These are phyloP conservation scores for Metschnikowia anglica DNA, from an alignment of 805 yeast species.

Conservation along the genomic window DNA sequence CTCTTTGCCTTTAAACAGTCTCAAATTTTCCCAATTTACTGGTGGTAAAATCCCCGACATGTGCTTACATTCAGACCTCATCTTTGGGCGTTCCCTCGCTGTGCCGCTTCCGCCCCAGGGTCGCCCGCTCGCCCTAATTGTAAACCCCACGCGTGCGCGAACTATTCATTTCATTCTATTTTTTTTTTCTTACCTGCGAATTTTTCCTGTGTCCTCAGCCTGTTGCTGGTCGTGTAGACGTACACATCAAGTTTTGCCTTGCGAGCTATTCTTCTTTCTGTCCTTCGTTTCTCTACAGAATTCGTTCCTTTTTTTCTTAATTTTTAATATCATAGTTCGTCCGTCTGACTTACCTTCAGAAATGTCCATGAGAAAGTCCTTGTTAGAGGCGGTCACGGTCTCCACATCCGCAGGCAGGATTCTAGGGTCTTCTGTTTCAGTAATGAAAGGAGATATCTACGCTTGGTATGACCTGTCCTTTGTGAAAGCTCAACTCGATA, in stretches of 20 bases:
- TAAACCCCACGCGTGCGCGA: constrained; percentile 8
- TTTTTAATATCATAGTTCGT: not conserved
- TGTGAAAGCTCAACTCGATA: constrained; percentile 20
- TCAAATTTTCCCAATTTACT: too few species aligned
- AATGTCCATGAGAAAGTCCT: constrained; percentile 19
- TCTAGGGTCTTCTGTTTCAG: constrained; percentile 19
- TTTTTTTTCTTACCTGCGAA: constrained; percentile 4
- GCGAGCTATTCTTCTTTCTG: not conserved
- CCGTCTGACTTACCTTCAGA: not conserved
- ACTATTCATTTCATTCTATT: constrained; percentile 4
- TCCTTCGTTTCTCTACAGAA: not conserved
- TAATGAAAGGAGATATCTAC: constrained; percentile 23
- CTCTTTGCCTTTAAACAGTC: too few species aligned
- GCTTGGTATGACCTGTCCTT: constrained; percentile 24
- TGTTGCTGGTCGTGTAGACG: constrained; percentile 2
- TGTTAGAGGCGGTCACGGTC: constrained; percentile 27
- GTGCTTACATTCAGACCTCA: too few species aligned
- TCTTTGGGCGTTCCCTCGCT: too few species aligned
- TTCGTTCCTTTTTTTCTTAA: not conserved
- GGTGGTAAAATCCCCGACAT: too few species aligned
- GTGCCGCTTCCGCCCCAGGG: too few species aligned
- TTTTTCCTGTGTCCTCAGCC: constrained; percentile 3
- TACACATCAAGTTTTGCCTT: not conserved
- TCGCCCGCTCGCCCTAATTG: too few species aligned
- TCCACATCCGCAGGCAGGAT: constrained; percentile 27